Evolutionary conservation across 176 grass and related monocot species (phyloP), one percentile per base, ranked within the genome.

Genomic region (Oryza glaberrima): DNA sequence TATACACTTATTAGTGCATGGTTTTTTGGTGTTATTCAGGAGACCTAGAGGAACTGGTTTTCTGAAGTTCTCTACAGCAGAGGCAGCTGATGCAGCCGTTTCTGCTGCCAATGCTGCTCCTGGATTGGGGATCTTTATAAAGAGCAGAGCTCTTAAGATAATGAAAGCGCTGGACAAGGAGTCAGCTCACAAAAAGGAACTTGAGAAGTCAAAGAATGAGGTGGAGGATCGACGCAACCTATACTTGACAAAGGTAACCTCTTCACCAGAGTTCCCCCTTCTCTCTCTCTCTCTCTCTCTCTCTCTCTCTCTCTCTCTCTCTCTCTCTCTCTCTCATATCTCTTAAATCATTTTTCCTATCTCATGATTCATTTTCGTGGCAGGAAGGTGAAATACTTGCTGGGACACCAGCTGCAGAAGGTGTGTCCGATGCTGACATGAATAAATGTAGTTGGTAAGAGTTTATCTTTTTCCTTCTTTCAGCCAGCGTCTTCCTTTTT

Each of bases 331-430:
- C 54, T 30, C 52, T 0, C 9, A 10, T 3, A n/a, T 75, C 25
- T 73, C 60, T 75, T 58, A 70, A 44, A 68, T 54, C 65, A 72
- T 67, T 77, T 85, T 58, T 35, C 60, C 44, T 84, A 65, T 17
- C 36, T 88, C 9, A 87, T 85, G 85, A 63, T 88, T 86, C 63
- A 6, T 7, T 86, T 15, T 11, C 25, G 56, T 83, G 51, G 15
- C 65, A 98, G 96, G 96, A 98, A 87, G 96, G 96, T 86, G 93
- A 95, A 87, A 92, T 95, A 79, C 82, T 98, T 75, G 52, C 93
- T 71, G 91, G 88, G 81, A 91, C 83, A 68, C 93, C 81, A 40
- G 93, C 96, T 94, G 91, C 96, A 2, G 85, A 98, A 83, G 93
- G 93, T 73, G 93, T 98, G 58, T 95, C 96, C 26, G 90, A 95